A percentile compares a stretch with the other conserved stretches of the same genome.
Conservation (phyloP, 768 basidiomycete species). For the Lentinula aciculospora region DNA sequence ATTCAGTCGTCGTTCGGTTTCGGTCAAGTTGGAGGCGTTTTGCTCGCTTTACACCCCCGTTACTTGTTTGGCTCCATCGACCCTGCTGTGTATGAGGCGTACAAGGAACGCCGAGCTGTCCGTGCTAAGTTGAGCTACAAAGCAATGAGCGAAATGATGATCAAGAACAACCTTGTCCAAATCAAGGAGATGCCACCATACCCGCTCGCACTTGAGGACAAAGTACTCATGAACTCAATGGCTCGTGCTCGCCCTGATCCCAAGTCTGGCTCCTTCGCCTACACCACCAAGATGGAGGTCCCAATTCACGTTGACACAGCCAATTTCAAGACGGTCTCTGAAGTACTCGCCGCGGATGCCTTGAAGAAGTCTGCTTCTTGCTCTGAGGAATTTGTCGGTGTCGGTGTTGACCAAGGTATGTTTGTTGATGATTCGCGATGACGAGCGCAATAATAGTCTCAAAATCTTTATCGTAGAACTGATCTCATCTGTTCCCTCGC, state of each 20-base stretch:
- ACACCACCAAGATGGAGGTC: conserved; percentile 57
- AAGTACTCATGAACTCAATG: conserved; percentile 87
- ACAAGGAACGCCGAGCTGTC: conserved; percentile 59
- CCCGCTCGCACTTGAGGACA: conserved; percentile 74
- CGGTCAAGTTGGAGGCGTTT: conserved; percentile 96
- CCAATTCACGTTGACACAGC: conserved; percentile 48
- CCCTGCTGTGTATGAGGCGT: conserved; percentile 71
- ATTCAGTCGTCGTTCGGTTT: conserved; percentile 92
- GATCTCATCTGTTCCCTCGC: conserved; percentile 87
- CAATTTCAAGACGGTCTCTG: conserved; percentile 63
- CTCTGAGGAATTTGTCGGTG: conserved; percentile 53
- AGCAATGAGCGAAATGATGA: conserved; percentile 95
- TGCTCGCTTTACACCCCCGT: conserved; percentile 84
- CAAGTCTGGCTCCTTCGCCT: conserved; percentile 86
- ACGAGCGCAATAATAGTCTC: conserved; percentile 9
- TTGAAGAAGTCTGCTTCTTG: conserved; percentile 19
- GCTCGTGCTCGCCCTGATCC: conserved; percentile 77
- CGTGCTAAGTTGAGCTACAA: conserved; percentile 77
- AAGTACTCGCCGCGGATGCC: conserved; percentile 36
- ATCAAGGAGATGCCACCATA: conserved; percentile 95
- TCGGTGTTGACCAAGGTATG: conserved; percentile 87
- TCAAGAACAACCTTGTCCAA: conserved; percentile 86
- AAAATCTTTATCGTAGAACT: conserved; percentile 48
- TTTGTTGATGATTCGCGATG: background rate
- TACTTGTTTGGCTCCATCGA: conserved; percentile 84